These are phyloP conservation scores for Phlyctochytrium planicorne DNA, from an alignment of 192 early-diverging fungal species.

Conservation along the genomic window DNA sequence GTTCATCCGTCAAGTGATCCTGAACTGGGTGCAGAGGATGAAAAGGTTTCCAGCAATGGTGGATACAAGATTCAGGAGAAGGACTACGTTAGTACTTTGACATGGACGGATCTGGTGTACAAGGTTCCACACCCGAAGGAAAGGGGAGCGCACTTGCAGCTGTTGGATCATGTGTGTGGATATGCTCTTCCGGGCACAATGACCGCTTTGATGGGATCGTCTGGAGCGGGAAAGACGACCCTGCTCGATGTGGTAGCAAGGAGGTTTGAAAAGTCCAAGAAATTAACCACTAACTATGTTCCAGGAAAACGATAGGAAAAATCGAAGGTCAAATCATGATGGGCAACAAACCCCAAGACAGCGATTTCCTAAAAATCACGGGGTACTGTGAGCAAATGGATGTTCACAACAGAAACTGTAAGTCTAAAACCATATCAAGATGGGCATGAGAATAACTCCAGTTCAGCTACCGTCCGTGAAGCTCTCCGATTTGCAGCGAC, in stretches of 20 bases:
- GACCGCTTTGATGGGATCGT: slow-evolving; percentile 67
- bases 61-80: not conserved
- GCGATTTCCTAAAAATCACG: slow-evolving; percentile 32
- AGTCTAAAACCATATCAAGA: not conserved
- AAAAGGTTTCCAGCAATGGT: not conserved
- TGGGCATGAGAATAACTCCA: not conserved
- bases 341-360: slow-evolving; percentile 16
- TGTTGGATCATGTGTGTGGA: slow-evolving; percentile 68
- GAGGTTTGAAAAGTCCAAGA: no score
- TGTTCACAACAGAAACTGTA: slow-evolving; percentile 64
- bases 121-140: slow-evolving; percentile 54
- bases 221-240: slow-evolving; percentile 53
- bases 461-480: slow-evolving; percentile 65
- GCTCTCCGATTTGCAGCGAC: slow-evolving; percentile 66
- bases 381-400: slow-evolving; percentile 85
- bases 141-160: slow-evolving; percentile 59
- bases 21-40: slow-evolving; percentile 7
- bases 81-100: slow-evolving; percentile 33
- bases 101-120: slow-evolving; percentile 69
- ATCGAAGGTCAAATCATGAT: slow-evolving; percentile 59
- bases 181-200: slow-evolving; percentile 75
- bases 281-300: no score
- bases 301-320: slow-evolving; percentile 66
- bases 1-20: no score
- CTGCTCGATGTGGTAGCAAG: slow-evolving; percentile 33